A percentile compares a stretch with the other conserved stretches of the same genome.
Conservation (phyloP, 202 grass and related monocot species). For the Saccharum hybrid region DNA sequence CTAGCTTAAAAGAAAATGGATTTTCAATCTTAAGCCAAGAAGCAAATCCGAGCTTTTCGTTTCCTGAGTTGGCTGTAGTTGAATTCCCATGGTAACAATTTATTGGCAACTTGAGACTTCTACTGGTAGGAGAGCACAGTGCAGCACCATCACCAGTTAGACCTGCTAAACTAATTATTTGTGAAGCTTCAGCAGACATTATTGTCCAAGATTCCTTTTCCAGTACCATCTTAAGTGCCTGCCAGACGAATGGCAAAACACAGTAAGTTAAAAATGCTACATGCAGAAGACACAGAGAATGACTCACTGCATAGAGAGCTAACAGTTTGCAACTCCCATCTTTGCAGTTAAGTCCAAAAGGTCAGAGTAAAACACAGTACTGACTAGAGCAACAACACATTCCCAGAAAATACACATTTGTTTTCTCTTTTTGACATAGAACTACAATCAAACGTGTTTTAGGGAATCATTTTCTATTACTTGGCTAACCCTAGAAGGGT, state of each 20-base stretch:
- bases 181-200: conserved; percentile 72
- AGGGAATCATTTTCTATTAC: too few species aligned
- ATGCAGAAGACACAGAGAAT: conserved; percentile 11
- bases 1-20: conserved; percentile 73
- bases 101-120: conserved; percentile 53
- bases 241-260: conserved; percentile 41
- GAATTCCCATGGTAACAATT: conserved; percentile 57
- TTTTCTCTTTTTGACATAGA: conserved; percentile 3
- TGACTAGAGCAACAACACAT: conserved; percentile 32
- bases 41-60: conserved; percentile 68
- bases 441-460: conserved; percentile 29
- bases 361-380: conserved; percentile 15
- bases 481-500: too few species aligned
- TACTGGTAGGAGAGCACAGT: conserved; percentile 62
- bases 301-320: background rate
- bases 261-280: conserved; percentile 28
- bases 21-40: conserved; percentile 78
- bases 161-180: conserved; percentile 92
- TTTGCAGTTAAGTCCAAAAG: conserved; percentile 23
- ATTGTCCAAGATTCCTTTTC: conserved; percentile 96
- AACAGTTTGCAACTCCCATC: background rate
- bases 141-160: conserved; percentile 95
- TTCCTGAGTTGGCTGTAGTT: conserved; percentile 50
- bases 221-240: conserved; percentile 98
- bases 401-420: conserved; percentile 14